Evolutionary conservation across 352 stramenopile species (phyloP), one percentile per base, ranked within the genome.

Genomic region (Phytophthora constricta): DNA sequence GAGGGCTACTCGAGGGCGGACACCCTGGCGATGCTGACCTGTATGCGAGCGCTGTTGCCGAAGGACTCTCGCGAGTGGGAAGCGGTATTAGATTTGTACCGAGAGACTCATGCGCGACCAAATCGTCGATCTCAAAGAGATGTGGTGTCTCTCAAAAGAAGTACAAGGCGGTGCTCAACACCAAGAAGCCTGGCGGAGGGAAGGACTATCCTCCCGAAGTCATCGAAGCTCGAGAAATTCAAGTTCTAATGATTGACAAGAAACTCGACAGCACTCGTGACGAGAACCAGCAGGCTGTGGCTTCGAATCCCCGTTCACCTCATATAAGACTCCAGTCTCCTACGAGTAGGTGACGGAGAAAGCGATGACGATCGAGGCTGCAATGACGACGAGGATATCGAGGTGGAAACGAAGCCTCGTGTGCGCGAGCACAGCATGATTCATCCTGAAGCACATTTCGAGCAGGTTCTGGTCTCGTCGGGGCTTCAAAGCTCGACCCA

Each of bases 391-490:
- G 41, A 47, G 9, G 41, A n/a, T 47, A 47, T 10, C 19, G 41
- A 47, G 41, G 41, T 23, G 7, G 41, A 47, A 17, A 23, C 14
- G 5, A 20, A 20, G 41, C 17, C 41, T 20, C n/a, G 2, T 23
- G 41, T 20, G 10, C 37, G n/a, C 37, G 41, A 47, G 41, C 41
- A 47, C 16, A 47, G 41, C 41, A 47, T 47, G 41, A 47, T 47
- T 17, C 41, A 23, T 11, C 16, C 41, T 23, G 41, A 23, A 20
- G 41, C n/a, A n/a, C n/a, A 47, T 47, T 9, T 7, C 19, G 14
- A 3, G 19, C 14, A 47, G 19, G 41, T 47, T 47, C 34, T 3
- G 34, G 17, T 47, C 41, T 3, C 4, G 14, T 9, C 41, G 4
- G 41, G 1, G 19, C 2, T 20, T 9, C 17, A 11, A 47, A 23